Evolutionary conservation across 2,329 filamentous ascomycete species (phyloP), one percentile per base, ranked within the genome.

Genomic region (Sclerotinia trifoliorum): DNA sequence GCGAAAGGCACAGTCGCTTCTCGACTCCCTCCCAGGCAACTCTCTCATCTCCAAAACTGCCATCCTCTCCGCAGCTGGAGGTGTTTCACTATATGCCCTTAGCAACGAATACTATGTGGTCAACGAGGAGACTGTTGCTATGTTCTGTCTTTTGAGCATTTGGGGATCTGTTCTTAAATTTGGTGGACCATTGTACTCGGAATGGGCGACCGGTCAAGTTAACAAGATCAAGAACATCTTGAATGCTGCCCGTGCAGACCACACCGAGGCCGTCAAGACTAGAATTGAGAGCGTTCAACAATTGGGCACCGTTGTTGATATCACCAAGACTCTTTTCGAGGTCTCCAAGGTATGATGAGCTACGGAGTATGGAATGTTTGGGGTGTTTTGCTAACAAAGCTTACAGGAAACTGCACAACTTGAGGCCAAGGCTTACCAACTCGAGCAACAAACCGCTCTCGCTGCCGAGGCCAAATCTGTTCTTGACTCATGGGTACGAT

Each of bases 31-130:
- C 66, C 95, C 95, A 78, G 95, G 96, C 77, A 97, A 88, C 87
- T 94, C 87, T 79, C 85, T 97, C 74, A 84, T 96, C 79, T 96
- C 93, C 82, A 99, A 99, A 90, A 93, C 93, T 76, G 95, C 95
- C 78, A 94, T 97, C 80, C 90, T 99, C 78, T 98, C 94, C 79
- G 94, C 93, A 77, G 90, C 90, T 74, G 92, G 95, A 78, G 94
- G 91, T 83, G 83, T 96, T 77, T 94, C 92, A 78, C 87, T 96
- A 81, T 96, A 95, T 80, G 95, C 93, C 78, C 93, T 99, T 83
- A 96, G 92, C 89, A 99, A 96, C 84, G 95, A 99, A 88, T 93
- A 98, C 86, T 98, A 97, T 83, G 93, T 99, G 80, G 87, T 99
- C 83, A 99, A 99, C 85, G 95, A 99, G 87, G 95, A 99, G 86